phyloP scores from a whole-genome alignment of 441 rosid species.

The Syzygium syzygioides region DNA sequence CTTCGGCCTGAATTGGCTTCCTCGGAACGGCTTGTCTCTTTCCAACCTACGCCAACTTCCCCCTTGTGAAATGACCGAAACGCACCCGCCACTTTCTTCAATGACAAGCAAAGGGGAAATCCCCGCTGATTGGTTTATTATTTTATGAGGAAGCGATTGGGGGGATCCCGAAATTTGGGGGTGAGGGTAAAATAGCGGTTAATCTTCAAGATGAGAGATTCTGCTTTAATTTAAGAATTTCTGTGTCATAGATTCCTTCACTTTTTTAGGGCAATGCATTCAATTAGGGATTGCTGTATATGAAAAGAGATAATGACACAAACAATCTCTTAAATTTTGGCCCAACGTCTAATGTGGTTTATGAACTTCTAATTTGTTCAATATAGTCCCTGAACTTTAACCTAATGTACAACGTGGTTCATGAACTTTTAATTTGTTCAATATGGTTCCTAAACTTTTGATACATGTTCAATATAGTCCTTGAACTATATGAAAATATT shows the following conservation, averaged over 20 bases:
- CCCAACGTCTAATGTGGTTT: rapidly evolving
- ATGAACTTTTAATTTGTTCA: too few species aligned
- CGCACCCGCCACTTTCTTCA: conserved; percentile 43
- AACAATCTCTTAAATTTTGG: too few species aligned
- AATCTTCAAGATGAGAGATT: conserved; percentile 17
- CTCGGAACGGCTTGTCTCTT: conserved; percentile 14
- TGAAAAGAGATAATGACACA: neutral
- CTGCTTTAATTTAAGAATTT: conserved; percentile 15
- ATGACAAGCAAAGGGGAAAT: conserved; percentile 47
- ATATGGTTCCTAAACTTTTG: too few species aligned
- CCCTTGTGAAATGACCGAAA: conserved; percentile 2
- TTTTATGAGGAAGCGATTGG: conserved; percentile 13
- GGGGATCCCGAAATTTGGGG: conserved; percentile 22
- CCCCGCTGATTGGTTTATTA: conserved; percentile 22
- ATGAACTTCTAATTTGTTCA: too few species aligned
- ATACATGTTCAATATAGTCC: too few species aligned
- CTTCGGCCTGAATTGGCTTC: neutral
- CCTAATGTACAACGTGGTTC: too few species aligned
- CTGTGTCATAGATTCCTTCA: conserved; percentile 13
- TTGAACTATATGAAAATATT: too few species aligned
- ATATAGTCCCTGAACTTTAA: rapidly evolving
- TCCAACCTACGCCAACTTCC: conserved; percentile 20
- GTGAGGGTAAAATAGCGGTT: conserved; percentile 17
- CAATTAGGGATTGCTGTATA: neutral
- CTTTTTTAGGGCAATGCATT: conserved; percentile 10